Evolutionary conservation across 306 rosid genomes (phyloP).

Genomic region (Sesbania bispinosa): DNA sequence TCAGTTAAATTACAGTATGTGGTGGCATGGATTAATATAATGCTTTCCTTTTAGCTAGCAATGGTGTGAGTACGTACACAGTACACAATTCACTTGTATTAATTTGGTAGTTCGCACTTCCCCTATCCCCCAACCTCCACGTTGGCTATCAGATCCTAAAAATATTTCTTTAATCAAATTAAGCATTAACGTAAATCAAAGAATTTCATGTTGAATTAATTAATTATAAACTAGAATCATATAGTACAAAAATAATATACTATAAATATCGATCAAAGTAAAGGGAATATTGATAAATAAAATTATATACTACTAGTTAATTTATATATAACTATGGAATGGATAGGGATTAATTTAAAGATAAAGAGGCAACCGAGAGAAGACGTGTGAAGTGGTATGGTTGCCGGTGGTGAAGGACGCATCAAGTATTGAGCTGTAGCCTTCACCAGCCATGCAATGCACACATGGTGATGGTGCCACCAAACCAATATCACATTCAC

Average conservation of each 20-base stretch:
- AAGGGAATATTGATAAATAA: no score
- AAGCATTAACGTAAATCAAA: no score
- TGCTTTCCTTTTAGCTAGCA: not conserved
- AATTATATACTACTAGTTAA: not conserved
- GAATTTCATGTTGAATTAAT: not conserved
- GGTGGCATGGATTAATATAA: not conserved
- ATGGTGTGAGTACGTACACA: not conserved
- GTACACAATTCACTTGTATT: not conserved
- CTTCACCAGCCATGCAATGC: slow-evolving; percentile 3
- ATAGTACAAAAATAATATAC: no score
- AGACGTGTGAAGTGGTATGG: slow-evolving; percentile 13
- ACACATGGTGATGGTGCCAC: not conserved
- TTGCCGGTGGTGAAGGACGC: slow-evolving; percentile 22
- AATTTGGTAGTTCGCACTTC: not conserved
- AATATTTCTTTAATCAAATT: no score
- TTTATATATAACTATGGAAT: not conserved
- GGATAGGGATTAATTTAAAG: not conserved
- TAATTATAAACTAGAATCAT: not conserved
- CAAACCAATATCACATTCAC: slow-evolving; percentile 11
- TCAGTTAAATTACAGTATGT: not conserved
- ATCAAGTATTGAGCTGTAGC: not conserved
- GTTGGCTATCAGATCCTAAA: no score
- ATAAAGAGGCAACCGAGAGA: not conserved
- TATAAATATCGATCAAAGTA: no score
- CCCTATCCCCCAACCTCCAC: not conserved